A percentile compares a stretch with the other conserved stretches of the same genome.
phyloP scores from a whole-genome alignment of 345 rosid species.

The Hypericum androsaemum region DNA sequence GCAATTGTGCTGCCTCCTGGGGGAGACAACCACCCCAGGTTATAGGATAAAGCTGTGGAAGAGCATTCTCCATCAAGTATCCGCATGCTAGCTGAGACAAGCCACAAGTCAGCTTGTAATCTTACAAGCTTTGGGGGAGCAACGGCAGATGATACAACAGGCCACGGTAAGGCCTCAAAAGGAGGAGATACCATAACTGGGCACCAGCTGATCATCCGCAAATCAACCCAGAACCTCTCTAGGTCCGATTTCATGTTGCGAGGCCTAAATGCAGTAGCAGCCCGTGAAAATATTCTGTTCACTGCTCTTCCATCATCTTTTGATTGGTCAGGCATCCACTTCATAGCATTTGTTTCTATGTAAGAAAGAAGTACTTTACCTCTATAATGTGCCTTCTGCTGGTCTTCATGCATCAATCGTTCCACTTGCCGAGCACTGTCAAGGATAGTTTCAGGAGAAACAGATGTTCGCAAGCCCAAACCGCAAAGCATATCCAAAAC shows the following conservation, averaged over 20 bases:
- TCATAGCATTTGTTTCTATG: conserved; percentile 81
- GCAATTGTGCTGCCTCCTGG: conserved; percentile 94
- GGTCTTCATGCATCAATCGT: conserved; percentile 52
- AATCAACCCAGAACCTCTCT: conserved; percentile 81
- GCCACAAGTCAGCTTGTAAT: conserved; percentile 71
- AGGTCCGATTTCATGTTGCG: conserved; percentile 62
- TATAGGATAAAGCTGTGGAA: conserved; percentile 77
- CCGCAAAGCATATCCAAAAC: conserved; percentile 77
- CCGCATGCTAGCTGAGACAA: conserved; percentile 91
- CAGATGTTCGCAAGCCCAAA: conserved; percentile 75
- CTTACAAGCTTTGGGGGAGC: conserved; percentile 97
- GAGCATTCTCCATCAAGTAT: conserved; percentile 92
- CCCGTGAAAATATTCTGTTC: conserved; percentile 65
- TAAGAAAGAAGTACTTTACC: conserved; percentile 81
- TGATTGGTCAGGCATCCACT: conserved; percentile 67
- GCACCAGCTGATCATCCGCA: conserved; percentile 87
- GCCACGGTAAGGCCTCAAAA: conserved; percentile 80
- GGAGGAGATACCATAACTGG: conserved; percentile 86
- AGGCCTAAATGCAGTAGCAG: conserved; percentile 81
- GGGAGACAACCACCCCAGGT: conserved; percentile 81
- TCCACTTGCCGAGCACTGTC: conserved; percentile 82
- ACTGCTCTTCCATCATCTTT: conserved; percentile 57
- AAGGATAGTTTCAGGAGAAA: conserved; percentile 67
- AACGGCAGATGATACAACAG: conserved; percentile 62
- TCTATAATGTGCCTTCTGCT: conserved; percentile 55